A percentile compares a stretch with the other conserved stretches of the same genome.
Conservation (phyloP, 202 grass and related monocot species). For the Panicum virgatum region DNA sequence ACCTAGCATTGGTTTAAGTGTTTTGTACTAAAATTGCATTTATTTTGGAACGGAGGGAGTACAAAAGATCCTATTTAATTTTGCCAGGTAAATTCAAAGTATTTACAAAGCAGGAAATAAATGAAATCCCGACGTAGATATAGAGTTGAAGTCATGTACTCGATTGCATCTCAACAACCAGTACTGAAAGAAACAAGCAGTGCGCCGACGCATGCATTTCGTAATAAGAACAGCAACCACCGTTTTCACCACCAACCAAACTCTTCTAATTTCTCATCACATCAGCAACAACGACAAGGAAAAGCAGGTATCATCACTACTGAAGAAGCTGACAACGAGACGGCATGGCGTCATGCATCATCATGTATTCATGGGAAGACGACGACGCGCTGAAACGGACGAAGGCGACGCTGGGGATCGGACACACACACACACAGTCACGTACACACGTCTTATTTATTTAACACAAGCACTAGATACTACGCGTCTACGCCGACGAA, state of each 20-base stretch:
- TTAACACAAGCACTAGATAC: too few relatives aligned
- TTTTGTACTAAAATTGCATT: too few relatives aligned
- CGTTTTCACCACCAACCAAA: background rate
- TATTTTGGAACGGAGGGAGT: too few relatives aligned
- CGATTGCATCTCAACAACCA: too few relatives aligned
- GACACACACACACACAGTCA: background rate
- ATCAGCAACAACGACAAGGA: constrained; percentile 17
- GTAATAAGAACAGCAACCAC: background rate
- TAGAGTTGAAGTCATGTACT: too few relatives aligned
- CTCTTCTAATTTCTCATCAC: constrained; percentile 25
- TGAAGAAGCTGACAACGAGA: constrained; percentile 10
- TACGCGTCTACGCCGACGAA: background rate
- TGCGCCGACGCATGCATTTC: background rate
- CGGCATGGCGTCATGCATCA: constrained; percentile 11
- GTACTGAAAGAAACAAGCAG: too few relatives aligned
- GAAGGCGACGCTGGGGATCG: background rate
- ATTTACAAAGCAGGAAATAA: too few relatives aligned
- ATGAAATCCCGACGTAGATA: too few relatives aligned
- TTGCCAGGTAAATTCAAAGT: too few relatives aligned
- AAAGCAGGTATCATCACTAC: background rate
- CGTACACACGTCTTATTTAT: constrained; percentile 23
- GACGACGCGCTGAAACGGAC: constrained; percentile 4
- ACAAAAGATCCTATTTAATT: too few relatives aligned
- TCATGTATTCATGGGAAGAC: background rate
- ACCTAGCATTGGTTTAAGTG: too few relatives aligned